These are phyloP conservation scores for Termitomyces sp. DNA, from an alignment of 768 basidiomycete genomes.

Conservation along the genomic window DNA sequence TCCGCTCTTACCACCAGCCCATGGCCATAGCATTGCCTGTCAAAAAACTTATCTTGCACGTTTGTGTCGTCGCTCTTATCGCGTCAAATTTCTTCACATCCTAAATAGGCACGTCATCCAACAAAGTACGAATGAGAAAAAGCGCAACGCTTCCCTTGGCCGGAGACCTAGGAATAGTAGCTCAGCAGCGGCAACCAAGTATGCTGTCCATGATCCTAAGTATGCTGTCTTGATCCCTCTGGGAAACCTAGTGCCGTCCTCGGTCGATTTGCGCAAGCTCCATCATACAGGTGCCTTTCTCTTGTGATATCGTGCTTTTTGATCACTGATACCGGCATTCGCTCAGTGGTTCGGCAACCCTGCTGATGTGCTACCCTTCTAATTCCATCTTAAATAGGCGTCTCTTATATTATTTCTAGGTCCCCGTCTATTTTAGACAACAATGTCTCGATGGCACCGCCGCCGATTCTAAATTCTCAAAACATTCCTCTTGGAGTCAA, in stretches of 20 bases:
- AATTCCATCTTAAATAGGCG: constrained; percentile 6
- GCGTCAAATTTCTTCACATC: background rate
- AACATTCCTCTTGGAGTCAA: constrained; percentile 37
- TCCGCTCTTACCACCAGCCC: constrained; percentile 5
- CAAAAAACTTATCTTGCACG: constrained; percentile 93
- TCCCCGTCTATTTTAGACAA: constrained; percentile 26
- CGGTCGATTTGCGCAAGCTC: constrained; percentile 20
- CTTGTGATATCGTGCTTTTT: constrained; percentile 11
- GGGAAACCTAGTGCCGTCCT: constrained; percentile 20
- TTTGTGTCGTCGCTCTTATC: constrained; percentile 33
- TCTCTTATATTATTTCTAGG: constrained; percentile 21
- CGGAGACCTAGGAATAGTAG: constrained; percentile 66
- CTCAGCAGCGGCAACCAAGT: constrained; percentile 41
- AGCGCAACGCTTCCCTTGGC: constrained; percentile 50
- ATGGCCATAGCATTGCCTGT: constrained; percentile 62
- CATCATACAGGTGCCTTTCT: constrained; percentile 19
- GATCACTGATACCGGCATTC: constrained; percentile 15
- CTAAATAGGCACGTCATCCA: constrained; percentile 67
- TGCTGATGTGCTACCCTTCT: constrained; percentile 32
- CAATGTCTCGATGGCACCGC: constrained; percentile 16
- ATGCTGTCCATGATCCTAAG: constrained; percentile 22
- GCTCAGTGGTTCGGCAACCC: constrained; percentile 25
- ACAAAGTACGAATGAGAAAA: constrained; percentile 82
- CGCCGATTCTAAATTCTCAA: constrained; percentile 18
- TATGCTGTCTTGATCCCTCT: constrained; percentile 15